Conservation (phyloP, 1,284 basidiomycete species). For the Cutaneotrichosporon sp. region DNA sequence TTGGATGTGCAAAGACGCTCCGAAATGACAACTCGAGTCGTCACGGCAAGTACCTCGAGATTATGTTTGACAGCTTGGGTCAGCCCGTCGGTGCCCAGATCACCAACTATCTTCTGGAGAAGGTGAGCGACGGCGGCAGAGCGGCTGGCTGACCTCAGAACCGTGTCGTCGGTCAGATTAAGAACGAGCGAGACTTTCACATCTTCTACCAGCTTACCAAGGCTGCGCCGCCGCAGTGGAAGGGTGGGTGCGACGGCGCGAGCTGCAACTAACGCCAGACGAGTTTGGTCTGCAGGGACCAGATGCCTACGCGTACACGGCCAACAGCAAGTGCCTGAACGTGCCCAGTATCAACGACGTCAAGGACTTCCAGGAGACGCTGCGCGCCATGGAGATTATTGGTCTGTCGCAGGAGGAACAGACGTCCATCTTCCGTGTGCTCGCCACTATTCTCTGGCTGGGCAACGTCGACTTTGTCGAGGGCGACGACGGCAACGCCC, state of each 20-base stretch:
- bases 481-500: slow-evolving; percentile 82
- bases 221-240: slow-evolving; percentile 78
- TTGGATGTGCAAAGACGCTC: slow-evolving; percentile 97
- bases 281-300: slow-evolving; percentile 95
- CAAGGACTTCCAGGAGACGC: slow-evolving; percentile 80
- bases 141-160: slow-evolving; percentile 51
- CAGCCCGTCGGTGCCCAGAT: slow-evolving; percentile 97
- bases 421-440: slow-evolving; percentile 85
- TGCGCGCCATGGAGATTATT: slow-evolving; percentile 89
- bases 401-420: slow-evolving; percentile 82
- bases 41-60: slow-evolving; percentile 98
- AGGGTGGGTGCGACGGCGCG: slow-evolving; percentile 56
- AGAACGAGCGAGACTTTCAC: slow-evolving; percentile 96
- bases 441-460: slow-evolving; percentile 90
- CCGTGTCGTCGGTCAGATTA: slow-evolving; percentile 93
- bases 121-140: slow-evolving; percentile 54
- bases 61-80: slow-evolving; percentile 93
- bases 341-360: slow-evolving; percentile 88
- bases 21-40: slow-evolving; percentile 98
- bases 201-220: slow-evolving; percentile 99
- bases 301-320: slow-evolving; percentile 91
- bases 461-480: slow-evolving; percentile 91
- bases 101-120: slow-evolving; percentile 97
- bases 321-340: slow-evolving; percentile 82
- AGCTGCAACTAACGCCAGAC: slow-evolving; percentile 54